Conservation (phyloP, 2,329 filamentous ascomycete species). For the Colletotrichum sublineola region DNA sequence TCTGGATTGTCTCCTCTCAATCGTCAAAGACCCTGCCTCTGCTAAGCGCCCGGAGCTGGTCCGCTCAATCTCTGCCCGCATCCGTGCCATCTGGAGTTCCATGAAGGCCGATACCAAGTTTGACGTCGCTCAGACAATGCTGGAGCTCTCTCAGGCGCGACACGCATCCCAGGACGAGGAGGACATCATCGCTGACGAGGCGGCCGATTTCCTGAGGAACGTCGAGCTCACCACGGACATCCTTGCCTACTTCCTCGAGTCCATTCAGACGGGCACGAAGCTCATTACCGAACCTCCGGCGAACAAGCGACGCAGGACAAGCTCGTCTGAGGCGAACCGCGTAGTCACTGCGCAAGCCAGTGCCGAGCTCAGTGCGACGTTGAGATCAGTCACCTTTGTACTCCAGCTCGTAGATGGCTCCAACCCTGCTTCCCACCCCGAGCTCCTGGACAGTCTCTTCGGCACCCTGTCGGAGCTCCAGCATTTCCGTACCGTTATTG, state of each 20-base stretch:
- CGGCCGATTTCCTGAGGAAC: slow-evolving; percentile 78
- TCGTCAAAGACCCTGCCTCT: slow-evolving; percentile 58
- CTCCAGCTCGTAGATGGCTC: slow-evolving; percentile 90
- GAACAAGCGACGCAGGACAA: slow-evolving; percentile 84
- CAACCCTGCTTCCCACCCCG: slow-evolving; percentile 78
- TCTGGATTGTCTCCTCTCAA: slow-evolving; percentile 64
- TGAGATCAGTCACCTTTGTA: slow-evolving; percentile 86
- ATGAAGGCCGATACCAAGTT: slow-evolving; percentile 75
- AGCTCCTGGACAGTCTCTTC: slow-evolving; percentile 85
- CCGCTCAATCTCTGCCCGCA: slow-evolving; percentile 74
- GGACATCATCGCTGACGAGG: slow-evolving; percentile 66
- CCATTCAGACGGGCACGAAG: slow-evolving; percentile 79
- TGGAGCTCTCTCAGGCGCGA: slow-evolving; percentile 72
- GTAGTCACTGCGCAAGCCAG: slow-evolving; percentile 73
- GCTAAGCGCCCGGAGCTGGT: slow-evolving; percentile 66
- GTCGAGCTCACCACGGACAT: slow-evolving; percentile 81
- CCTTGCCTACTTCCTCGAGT: slow-evolving; percentile 79
- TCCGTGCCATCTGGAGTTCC: slow-evolving; percentile 79
- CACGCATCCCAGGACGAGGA: slow-evolving; percentile 51
- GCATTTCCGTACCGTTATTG: slow-evolving; percentile 82
- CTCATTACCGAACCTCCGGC: slow-evolving; percentile 79
- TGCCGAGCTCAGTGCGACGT: slow-evolving; percentile 73
- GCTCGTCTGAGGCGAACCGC: slow-evolving; percentile 75
- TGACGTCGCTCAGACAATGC: slow-evolving; percentile 71
- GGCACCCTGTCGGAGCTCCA: slow-evolving; percentile 88